Percentiles rank a stretch among this genome's conserved stretches.
Conservation (phyloP, 2,329 filamentous ascomycete species). For the Drechslera avenae region DNA sequence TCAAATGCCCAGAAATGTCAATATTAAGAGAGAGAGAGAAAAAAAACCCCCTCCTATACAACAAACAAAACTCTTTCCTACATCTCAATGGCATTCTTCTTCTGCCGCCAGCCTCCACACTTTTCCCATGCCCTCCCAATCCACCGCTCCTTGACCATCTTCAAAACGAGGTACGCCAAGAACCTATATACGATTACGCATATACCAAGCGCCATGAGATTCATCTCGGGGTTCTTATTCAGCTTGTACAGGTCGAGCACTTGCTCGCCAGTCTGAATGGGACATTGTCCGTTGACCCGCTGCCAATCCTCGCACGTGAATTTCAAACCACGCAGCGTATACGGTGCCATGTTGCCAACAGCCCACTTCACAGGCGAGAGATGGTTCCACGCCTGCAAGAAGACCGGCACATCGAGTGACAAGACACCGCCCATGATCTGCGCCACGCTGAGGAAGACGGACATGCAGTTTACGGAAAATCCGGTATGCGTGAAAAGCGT, state of each 20-base stretch:
- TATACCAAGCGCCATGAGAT: conserved; percentile 66
- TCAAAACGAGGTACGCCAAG: conserved; percentile 65
- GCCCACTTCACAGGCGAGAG: conserved; percentile 74
- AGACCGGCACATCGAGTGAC: conserved; percentile 10
- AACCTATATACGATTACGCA: conserved; percentile 69
- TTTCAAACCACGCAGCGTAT: conserved; percentile 62
- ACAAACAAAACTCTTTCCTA: too few relatives aligned
- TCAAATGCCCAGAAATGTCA: too few relatives aligned
- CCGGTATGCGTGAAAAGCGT: conserved; percentile 75
- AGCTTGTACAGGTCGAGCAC: conserved; percentile 71
- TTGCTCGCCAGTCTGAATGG: conserved; percentile 68
- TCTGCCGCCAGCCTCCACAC: conserved; percentile 21
- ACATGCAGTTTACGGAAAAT: conserved; percentile 76
- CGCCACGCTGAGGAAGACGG: conserved; percentile 70
- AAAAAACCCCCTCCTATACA: too few relatives aligned
- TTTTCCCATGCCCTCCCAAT: conserved; percentile 37
- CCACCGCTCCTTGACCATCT: conserved; percentile 61
- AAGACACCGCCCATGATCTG: conserved; percentile 63
- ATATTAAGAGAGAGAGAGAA: too few relatives aligned
- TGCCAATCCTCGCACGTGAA: conserved; percentile 70
- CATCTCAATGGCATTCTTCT: conserved; percentile 3
- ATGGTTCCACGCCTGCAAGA: conserved; percentile 65
- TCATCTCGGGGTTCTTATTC: conserved; percentile 64
- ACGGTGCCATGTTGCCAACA: conserved; percentile 69
- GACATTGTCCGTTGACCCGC: conserved; percentile 65